Conservation (phyloP, 331 rosid species). For the Arachis monticola region DNA sequence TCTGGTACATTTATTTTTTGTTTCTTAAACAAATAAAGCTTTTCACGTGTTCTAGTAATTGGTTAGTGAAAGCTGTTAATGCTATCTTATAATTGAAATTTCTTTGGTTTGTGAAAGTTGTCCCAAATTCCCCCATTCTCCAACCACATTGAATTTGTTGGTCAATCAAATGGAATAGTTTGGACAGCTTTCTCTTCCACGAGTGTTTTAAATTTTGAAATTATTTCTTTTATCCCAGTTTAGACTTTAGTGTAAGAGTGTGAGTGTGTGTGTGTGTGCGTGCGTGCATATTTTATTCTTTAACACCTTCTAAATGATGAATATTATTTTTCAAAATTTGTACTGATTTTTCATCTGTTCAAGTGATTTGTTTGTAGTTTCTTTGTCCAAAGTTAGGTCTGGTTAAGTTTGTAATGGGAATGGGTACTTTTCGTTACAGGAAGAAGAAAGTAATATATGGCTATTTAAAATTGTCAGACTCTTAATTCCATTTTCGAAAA, state of each 20-base stretch:
- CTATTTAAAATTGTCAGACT: slow-evolving; percentile 1
- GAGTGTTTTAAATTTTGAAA: background rate
- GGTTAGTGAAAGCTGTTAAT: background rate
- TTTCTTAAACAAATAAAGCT: slow-evolving; percentile 4
- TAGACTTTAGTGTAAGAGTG: background rate
- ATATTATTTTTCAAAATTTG: slow-evolving; percentile 4
- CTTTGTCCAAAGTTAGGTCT: background rate
- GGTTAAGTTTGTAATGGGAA: slow-evolving; percentile 16
- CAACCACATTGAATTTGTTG: slow-evolving; percentile 16
- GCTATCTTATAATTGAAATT: slow-evolving; percentile 16
- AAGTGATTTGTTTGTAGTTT: slow-evolving; percentile 20
- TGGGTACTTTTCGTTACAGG: slow-evolving; percentile 7
- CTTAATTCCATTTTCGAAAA: background rate
- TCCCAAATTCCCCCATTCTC: background rate
- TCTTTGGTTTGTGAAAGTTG: slow-evolving; percentile 10
- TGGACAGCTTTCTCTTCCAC: background rate
- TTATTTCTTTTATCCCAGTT: background rate
- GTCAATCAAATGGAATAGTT: slow-evolving; percentile 7
- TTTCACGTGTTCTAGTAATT: slow-evolving; percentile 10
- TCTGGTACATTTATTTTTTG: background rate
- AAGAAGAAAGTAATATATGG: slow-evolving; percentile 11
- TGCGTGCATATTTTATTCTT: background rate
- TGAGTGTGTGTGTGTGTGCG: background rate
- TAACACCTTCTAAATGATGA: background rate
- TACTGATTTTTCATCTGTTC: background rate